Evolutionary conservation across 176 grass and related monocot genomes (phyloP), one percentile per base, ranked within the genome.

Genomic region (Lolium perenne): DNA sequence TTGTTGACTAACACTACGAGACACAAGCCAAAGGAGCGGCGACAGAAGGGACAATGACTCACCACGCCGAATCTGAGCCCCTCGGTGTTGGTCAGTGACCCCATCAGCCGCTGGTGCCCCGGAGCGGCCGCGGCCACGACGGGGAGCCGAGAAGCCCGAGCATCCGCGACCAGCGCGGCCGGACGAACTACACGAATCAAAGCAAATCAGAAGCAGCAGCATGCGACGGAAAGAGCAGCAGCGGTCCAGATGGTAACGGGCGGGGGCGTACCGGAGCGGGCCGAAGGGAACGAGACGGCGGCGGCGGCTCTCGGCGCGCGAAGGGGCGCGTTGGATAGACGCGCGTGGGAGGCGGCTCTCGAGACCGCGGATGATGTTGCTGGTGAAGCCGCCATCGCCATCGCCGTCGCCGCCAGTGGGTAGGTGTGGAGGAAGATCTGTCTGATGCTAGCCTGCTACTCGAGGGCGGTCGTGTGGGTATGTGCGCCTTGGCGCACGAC

Each of bases 41-140:
- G n/a, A 3, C 6, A 13, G 4, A 41, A 46, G 21, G 15, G 84
- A 1, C 2, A 49, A n/a, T 6, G 7, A 80, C 94, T 94, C 69
- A 94, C 97, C 75, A 99, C 77, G 5, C 85, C 92, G 71, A 99
- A 99, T 88, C 85, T 91, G 75, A 99, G 85, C 13, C 83, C 94
- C 57, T 97, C 90, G 22, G 48, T 91, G 64, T 74, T 94, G 25
- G 77, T 91, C 53, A 97, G 68, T 74, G 94, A 99, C 21, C 97
- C 97, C 68, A 99, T 89, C 60, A 99, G 82, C 71, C 67, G 85
- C 88, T 85, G 91, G 41, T 91, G 91, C 32, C 90, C 88, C 0
- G 45, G 71, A 56, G 78, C 84, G 10, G 87, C 81, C n/a, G 78
- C 63, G 43, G 76, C 79, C 49, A 89, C 73, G 10, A 80, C 86